Conservation (phyloP, 495 filamentous ascomycete species). For the Trypethelium eluteriae region DNA sequence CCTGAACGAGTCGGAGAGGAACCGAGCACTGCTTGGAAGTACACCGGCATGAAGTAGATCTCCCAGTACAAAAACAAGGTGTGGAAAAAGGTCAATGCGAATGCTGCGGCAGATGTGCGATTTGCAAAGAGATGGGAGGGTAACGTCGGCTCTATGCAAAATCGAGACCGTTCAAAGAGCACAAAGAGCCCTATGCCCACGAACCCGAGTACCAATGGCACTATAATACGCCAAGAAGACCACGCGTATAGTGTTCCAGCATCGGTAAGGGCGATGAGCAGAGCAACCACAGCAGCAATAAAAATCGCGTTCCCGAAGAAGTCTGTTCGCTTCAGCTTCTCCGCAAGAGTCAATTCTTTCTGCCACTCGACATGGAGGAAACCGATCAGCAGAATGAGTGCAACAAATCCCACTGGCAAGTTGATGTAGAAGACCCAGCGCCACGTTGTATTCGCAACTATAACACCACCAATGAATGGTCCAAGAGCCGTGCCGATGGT, state of each 20-base stretch:
- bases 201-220: slow-evolving; percentile 19
- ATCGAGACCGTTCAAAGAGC: background rate
- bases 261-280: slow-evolving; percentile 16
- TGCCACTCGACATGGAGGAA: slow-evolving; percentile 20
- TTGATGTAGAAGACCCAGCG: slow-evolving; percentile 29
- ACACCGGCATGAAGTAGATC: slow-evolving; percentile 14
- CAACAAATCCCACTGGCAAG: slow-evolving; percentile 17
- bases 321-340: slow-evolving; percentile 19
- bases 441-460: slow-evolving; percentile 26
- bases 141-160: background rate
- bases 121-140: slow-evolving; percentile 3
- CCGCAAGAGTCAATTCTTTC: slow-evolving; percentile 13
- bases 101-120: background rate
- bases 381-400: slow-evolving; percentile 13
- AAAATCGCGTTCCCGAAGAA: slow-evolving; percentile 19
- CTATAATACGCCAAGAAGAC: slow-evolving; percentile 16
- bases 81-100: slow-evolving; percentile 12
- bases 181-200: background rate
- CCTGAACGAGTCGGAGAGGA: background rate
- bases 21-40: slow-evolving; percentile 10
- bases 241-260: slow-evolving; percentile 18
- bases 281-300: background rate
- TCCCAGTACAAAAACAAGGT: background rate
- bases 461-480: slow-evolving; percentile 35
- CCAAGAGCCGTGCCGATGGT: slow-evolving; percentile 33